A percentile compares a stretch with the other conserved stretches of the same genome.
These are phyloP conservation scores for Termitomyces sp. DNA, from an alignment of 768 basidiomycete genomes.

Conservation along the genomic window DNA sequence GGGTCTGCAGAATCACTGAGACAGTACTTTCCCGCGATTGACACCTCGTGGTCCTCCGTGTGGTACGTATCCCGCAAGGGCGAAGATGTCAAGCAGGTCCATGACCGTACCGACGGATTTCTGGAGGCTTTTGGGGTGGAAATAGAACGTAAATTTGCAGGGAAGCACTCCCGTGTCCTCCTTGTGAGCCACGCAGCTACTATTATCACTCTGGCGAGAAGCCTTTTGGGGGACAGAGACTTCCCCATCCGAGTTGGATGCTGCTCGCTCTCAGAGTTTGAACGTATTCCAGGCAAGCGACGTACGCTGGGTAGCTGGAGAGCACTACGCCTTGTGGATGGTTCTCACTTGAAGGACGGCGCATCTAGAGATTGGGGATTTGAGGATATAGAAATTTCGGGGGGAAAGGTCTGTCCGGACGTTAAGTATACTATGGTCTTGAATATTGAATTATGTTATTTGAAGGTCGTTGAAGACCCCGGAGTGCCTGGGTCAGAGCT, in stretches of 20 bases:
- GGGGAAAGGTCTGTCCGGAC: constrained; percentile 48
- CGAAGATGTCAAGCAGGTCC: constrained; percentile 61
- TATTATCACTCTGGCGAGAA: constrained; percentile 59
- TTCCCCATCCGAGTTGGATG: constrained; percentile 67
- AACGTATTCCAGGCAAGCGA: constrained; percentile 25
- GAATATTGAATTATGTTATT: not conserved
- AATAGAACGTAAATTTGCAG: constrained; percentile 40
- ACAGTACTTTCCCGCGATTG: constrained; percentile 55
- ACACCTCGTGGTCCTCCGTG: constrained; percentile 57
- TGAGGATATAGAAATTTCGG: constrained; percentile 59
- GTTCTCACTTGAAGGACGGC: constrained; percentile 55
- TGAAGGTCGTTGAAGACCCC: constrained; percentile 64
- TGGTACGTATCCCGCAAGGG: constrained; percentile 73
- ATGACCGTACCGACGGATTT: constrained; percentile 54
- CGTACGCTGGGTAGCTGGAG: constrained; percentile 43
- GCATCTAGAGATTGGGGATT: constrained; percentile 77
- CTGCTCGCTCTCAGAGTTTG: constrained; percentile 64
- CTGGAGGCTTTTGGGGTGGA: constrained; percentile 48
- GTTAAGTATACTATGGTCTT: not conserved
- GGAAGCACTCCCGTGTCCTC: constrained; percentile 48
- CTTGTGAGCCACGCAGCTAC: constrained; percentile 78
- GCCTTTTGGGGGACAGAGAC: constrained; percentile 49
- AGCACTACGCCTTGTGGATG: constrained; percentile 46
- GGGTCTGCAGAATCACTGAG: constrained; percentile 50
- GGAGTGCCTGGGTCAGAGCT: constrained; percentile 67